Base-by-base conservation (phyloP, 169 alveolate genomes). In the Plasmodium gaboni region DNA sequence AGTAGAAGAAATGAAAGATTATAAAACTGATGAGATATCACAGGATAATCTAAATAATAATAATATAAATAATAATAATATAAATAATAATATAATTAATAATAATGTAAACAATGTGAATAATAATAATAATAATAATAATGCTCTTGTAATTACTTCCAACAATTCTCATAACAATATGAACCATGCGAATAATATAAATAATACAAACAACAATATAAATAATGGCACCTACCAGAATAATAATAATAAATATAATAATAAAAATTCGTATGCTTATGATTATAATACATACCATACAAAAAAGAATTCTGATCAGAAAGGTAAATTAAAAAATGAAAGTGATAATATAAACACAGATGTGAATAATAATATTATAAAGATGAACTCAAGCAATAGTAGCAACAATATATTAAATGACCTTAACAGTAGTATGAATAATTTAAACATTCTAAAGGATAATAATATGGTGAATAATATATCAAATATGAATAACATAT, bases 211-310 rank as follows among this genome's bases (percentile, higher is more conserved):
- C 59, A 6, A 26, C 12, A 67, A 19, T 48, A 55, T 12, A n/a
- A n/a, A 50, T 0, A 17, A 22, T 5, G 38, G 44, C 10, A 53
- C 72, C 8, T 19, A 44, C 50, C 44, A 2, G 0, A 48, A 8
- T 15, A 44, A 12, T 13, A 51, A 55, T 50, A 19, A 53, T 42
- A 19, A 74, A 74, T 13, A 28, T 17, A 74, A 74, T 17, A 74
- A 74, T 17, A 74, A 74, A 55, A 74, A 63, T 53, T 51, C 74
- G 0, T 74, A 44, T 63, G 48, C 15, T 15, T 74, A 74, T 63
- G 88, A 74, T 63, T 74, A 74, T 12, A 74, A 74, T 55, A 22
- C 88, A 1, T 63, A 74, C 38, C n/a, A 42, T 12, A 28, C 74
- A 48, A 74, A 64, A 32, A 74, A 63, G 50, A 55, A 46, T 12